Evolutionary conservation across 2,329 filamentous ascomycete genomes (phyloP).

Genomic region (Trichophyton schoenleinii): DNA sequence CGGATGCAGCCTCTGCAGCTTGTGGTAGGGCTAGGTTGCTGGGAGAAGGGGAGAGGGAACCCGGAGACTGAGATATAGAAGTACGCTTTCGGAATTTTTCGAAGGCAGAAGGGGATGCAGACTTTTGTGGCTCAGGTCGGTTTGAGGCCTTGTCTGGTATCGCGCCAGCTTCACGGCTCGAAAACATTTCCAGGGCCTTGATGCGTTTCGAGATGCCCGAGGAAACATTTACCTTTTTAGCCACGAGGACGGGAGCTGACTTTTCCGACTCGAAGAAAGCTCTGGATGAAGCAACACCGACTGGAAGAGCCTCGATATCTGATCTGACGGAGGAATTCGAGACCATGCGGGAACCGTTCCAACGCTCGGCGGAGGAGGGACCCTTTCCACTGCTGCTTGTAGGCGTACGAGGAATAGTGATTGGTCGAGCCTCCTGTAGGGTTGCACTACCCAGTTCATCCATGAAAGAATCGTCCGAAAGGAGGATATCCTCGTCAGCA

Average conservation of each 20-base stretch:
- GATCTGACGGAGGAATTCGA: slow-evolving; percentile 26
- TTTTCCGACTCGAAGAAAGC: slow-evolving; percentile 21
- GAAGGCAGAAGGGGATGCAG: slow-evolving; percentile 46
- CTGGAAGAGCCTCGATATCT: slow-evolving; percentile 22
- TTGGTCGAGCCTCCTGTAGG: slow-evolving; percentile 68
- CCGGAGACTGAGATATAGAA: slow-evolving; percentile 24
- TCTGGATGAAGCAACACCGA: slow-evolving; percentile 29
- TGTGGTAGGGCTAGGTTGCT: slow-evolving; percentile 1
- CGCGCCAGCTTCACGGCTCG: slow-evolving; percentile 35
- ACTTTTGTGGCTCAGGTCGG: not conserved
- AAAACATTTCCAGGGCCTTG: slow-evolving; percentile 75
- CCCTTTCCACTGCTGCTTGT: slow-evolving; percentile 30
- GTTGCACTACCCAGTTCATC: slow-evolving; percentile 74
- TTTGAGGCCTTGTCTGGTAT: slow-evolving; percentile 12
- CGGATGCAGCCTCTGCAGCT: not conserved
- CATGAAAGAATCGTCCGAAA: slow-evolving; percentile 62
- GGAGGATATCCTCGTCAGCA: slow-evolving; percentile 32
- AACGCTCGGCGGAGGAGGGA: slow-evolving; percentile 18
- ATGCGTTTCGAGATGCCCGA: slow-evolving; percentile 90
- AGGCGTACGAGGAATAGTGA: slow-evolving; percentile 73
- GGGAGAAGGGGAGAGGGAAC: slow-evolving; percentile 16
- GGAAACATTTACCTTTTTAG: slow-evolving; percentile 70
- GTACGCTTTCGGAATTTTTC: slow-evolving; percentile 38
- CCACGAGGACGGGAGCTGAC: slow-evolving; percentile 38
- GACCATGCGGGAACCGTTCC: slow-evolving; percentile 29